Percentiles rank a stretch among this genome's conserved stretches.
Conservation (phyloP, 2,329 filamentous ascomycete genomes). For the Aschersonia sp. region DNA sequence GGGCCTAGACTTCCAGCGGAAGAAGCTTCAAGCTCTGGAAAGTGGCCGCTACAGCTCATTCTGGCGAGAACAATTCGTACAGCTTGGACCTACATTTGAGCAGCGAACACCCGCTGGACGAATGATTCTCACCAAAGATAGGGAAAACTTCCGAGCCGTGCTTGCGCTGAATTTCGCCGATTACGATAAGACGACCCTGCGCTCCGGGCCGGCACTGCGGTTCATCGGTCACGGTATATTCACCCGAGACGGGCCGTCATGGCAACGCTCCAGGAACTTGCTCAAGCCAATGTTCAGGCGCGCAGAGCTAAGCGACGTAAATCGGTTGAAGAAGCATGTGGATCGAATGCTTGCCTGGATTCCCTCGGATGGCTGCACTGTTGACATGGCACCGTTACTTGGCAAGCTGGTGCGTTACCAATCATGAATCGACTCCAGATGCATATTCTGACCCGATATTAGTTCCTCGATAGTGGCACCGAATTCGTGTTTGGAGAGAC, state of each 20-base stretch:
- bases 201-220: conserved; percentile 1
- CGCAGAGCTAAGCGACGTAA: conserved; percentile 2
- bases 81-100: conserved; percentile 2
- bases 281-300: conserved; percentile 2
- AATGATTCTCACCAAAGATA: conserved; percentile 1
- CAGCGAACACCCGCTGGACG: conserved; percentile 1
- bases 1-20: conserved; percentile 1
- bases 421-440: background rate
- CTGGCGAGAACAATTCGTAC: conserved; percentile 1
- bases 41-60: conserved; percentile 1
- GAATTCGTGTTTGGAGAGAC: conserved; percentile 4
- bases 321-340: conserved; percentile 4
- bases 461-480: conserved; percentile 4
- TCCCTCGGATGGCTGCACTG: conserved; percentile 1
- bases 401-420: conserved; percentile 1
- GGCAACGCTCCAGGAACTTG: conserved; percentile 3
- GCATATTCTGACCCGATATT: background rate
- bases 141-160: conserved; percentile 3
- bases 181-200: conserved; percentile 1
- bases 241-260: conserved; percentile 2
- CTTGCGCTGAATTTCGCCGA: conserved; percentile 2
- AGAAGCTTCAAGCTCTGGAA: background rate
- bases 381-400: conserved; percentile 2
- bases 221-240: conserved; percentile 3
- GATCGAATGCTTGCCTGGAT: conserved; percentile 2